Conservation (phyloP, 2,329 filamentous ascomycete species). For the Aschersonia sp. region DNA sequence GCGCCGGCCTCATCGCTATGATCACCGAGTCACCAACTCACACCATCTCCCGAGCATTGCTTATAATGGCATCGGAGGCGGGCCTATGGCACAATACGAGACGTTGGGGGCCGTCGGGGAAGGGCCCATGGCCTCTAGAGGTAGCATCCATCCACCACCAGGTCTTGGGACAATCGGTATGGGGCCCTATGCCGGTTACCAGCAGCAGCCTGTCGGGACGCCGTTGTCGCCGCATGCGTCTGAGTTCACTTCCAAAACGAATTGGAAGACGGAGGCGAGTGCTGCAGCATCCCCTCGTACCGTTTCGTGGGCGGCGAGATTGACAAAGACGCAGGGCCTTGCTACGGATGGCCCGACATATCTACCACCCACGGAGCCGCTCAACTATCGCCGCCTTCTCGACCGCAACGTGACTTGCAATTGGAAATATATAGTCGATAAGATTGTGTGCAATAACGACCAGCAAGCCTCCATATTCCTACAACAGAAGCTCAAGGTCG, state of each 20-base stretch:
- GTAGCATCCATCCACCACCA: constrained; percentile 18
- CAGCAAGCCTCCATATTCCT: constrained; percentile 98
- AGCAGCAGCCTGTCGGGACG: constrained; percentile 44
- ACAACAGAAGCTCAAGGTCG: constrained; percentile 96
- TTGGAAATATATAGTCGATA: constrained; percentile 99
- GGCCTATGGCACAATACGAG: constrained; percentile 11
- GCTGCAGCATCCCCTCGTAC: background rate
- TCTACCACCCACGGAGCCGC: constrained; percentile 71
- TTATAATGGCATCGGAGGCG: constrained; percentile 16
- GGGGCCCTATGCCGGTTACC: constrained; percentile 32
- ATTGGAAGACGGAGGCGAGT: constrained; percentile 42
- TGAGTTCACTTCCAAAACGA: constrained; percentile 49
- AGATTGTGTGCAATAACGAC: constrained; percentile 98
- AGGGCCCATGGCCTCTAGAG: constrained; percentile 15
- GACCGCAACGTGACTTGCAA: constrained; percentile 96
- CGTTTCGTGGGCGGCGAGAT: too few species aligned
- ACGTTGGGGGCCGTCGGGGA: constrained; percentile 18
- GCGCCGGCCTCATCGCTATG: constrained; percentile 32
- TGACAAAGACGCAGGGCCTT: constrained; percentile 9
- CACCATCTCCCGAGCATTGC: constrained; percentile 16
- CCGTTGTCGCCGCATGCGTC: constrained; percentile 58
- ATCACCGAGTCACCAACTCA: constrained; percentile 24
- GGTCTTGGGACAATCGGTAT: constrained; percentile 23
- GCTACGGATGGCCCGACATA: constrained; percentile 56
- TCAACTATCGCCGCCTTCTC: constrained; percentile 90